phyloP scores from a whole-genome alignment of 169 alveolate species.

The Plasmodium ovale region DNA sequence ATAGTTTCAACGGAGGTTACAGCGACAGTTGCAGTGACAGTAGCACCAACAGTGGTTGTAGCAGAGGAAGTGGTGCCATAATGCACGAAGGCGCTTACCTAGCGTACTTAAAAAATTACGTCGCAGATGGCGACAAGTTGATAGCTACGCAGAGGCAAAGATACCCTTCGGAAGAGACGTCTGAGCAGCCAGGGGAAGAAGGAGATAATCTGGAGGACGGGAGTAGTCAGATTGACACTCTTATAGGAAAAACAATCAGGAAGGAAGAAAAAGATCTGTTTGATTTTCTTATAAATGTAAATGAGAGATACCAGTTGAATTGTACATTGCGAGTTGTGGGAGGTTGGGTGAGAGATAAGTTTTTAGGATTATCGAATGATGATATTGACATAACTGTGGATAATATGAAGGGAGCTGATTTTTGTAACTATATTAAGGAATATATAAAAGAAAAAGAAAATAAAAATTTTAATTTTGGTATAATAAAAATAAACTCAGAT shows the following conservation, averaged over 20 bases:
- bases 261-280: conserved; percentile 54
- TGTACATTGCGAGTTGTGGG: conserved; percentile 96
- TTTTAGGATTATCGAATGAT: conserved; percentile 81
- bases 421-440: conserved; percentile 82
- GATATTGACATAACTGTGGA: conserved; percentile 99
- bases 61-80: not conserved
- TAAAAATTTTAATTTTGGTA: conserved; percentile 89
- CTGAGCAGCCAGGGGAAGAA: not conserved
- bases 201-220: not conserved
- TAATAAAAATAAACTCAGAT: conserved; percentile 94
- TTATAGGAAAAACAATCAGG: conserved; percentile 12
- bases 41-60: not conserved
- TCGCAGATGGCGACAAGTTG: conserved; percentile 12
- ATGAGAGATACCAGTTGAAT: conserved; percentile 37
- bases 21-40: not conserved
- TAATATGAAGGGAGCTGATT: conserved; percentile 93
- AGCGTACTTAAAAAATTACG: conserved; percentile 28
- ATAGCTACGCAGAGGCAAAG: not conserved
- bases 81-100: conserved; percentile 47
- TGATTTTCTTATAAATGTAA: conserved; percentile 33
- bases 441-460: conserved; percentile 84
- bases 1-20: too few relatives aligned
- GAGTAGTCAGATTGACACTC: conserved; percentile 3
- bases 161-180: too few relatives aligned
- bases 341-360: conserved; percentile 99